Percentiles rank a stretch among this genome's conserved stretches.
These are phyloP conservation scores for Puccinia polysora DNA, from an alignment of 1,284 basidiomycete species.

Conservation along the genomic window DNA sequence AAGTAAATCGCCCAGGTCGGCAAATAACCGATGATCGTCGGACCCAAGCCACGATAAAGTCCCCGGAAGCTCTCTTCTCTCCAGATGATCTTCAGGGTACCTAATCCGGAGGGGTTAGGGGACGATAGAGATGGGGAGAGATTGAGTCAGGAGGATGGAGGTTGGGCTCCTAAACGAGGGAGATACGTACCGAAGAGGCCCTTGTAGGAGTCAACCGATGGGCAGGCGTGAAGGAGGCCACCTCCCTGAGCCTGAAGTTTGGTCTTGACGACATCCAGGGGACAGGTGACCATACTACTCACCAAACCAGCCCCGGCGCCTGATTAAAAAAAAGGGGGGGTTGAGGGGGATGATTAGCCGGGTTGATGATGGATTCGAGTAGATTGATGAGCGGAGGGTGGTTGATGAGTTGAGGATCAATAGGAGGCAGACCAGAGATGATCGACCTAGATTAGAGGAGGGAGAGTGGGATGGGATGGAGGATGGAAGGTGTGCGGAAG, in stretches of 20 bases:
- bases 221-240: constrained; percentile 45
- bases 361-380: not conserved
- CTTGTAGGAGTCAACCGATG: constrained; percentile 20
- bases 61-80: constrained; percentile 73
- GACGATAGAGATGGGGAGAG: not conserved
- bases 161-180: constrained; percentile 30
- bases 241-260: constrained; percentile 83
- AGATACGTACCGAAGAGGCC: constrained; percentile 47
- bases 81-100: constrained; percentile 68
- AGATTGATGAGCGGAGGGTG: not conserved
- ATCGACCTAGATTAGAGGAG: constrained; percentile 7
- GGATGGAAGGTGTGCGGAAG: too few species aligned
- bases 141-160: not conserved
- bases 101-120: constrained; percentile 53
- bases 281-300: constrained; percentile 89
- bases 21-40: constrained; percentile 88
- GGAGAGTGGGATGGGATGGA: not conserved
- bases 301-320: constrained; percentile 70
- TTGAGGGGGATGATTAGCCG: not conserved
- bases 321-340: not conserved
- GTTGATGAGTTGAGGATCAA: not conserved
- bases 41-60: constrained; percentile 85
- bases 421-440: constrained; percentile 19
- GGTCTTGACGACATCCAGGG: constrained; percentile 95
- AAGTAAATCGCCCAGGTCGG: constrained; percentile 98